Base-by-base conservation (phyloP, 352 stramenopile genomes). In the Pythium rhizo-oryzae region DNA sequence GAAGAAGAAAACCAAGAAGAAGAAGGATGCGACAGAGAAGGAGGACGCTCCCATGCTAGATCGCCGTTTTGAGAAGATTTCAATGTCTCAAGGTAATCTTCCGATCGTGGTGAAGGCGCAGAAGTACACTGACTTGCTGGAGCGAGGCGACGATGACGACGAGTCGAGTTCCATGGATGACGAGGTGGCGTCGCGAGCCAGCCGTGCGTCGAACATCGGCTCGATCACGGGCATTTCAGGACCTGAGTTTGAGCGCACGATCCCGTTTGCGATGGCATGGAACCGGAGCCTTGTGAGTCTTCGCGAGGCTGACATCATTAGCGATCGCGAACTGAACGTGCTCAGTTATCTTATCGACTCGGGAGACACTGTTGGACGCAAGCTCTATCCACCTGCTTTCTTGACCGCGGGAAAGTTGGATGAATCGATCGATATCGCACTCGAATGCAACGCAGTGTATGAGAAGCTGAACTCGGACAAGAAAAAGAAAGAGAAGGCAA, bases 211-310 rank as follows among this genome's bases (percentile, higher is more conserved):
- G 25, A 77, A 82, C 55, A 61, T 94, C 21, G 84, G 81, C 0
- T 91, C 84, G 6, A 81, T 96, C 46, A 93, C 84, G 0, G 87
- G 87, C 39, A 76, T 96, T 28, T 92, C 82, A 11, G 88, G 86
- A 47, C 81, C 84, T 9, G 85, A 93, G 56, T 96, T 94, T 65
- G 85, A 94, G 67, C 86, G 88, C 23, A 92, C 87, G 46, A 93
- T 94, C 62, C 76, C 88, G 25, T 96, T 96, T 56, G 88, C 88
- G 9, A 94, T 94, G 85, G 88, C 88, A 18, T 96, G 88, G 88
- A 96, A 96, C 56, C 85, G 84, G 9, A 93, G 84, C 33, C 59
- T 96, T 37, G 66, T 67, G 16, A 93, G 82, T 73, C 68, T 96
- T 51, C 86, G 88, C 47, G 88, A 93, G 52, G 86, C 86, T 35